phyloP scores from a whole-genome alignment of 2,329 filamentous ascomycete species.

The Pestalotiopsis sp. region DNA sequence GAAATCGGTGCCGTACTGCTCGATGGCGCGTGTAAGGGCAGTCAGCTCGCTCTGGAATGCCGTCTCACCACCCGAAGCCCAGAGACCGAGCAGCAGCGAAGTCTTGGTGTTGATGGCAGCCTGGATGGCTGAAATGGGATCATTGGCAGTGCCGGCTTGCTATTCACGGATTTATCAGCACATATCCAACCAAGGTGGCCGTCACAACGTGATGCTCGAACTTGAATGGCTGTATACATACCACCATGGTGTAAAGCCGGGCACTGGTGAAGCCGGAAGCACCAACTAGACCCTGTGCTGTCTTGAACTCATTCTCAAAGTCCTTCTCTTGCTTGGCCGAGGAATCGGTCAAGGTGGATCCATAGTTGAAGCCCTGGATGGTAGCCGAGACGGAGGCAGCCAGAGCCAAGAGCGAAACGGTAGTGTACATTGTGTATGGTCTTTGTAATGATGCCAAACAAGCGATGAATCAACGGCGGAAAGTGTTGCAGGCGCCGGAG shows the following conservation, averaged over 20 bases:
- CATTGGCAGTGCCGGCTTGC: slow-evolving; percentile 68
- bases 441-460: background rate
- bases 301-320: slow-evolving; percentile 72
- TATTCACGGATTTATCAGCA: slow-evolving; percentile 26
- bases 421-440: slow-evolving; percentile 3
- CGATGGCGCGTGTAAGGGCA: slow-evolving; percentile 71
- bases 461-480: no score
- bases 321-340: slow-evolving; percentile 62
- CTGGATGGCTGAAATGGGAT: slow-evolving; percentile 54
- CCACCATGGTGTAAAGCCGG: slow-evolving; percentile 75
- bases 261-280: slow-evolving; percentile 70
- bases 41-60: slow-evolving; percentile 73
- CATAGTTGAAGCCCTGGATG: slow-evolving; percentile 75
- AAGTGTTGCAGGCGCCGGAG: no score
- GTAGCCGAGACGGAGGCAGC: slow-evolving; percentile 41
- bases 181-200: background rate
- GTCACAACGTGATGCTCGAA: background rate
- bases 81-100: slow-evolving; percentile 79
- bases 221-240: slow-evolving; percentile 32
- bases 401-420: slow-evolving; percentile 34
- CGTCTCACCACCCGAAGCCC: slow-evolving; percentile 71
- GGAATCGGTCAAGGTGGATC: slow-evolving; percentile 62
- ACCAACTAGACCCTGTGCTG: slow-evolving; percentile 65
- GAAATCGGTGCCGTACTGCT: slow-evolving; percentile 68
- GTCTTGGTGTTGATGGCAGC: slow-evolving; percentile 84